Evolutionary conservation across 2,329 filamentous ascomycete genomes (phyloP).

Genomic region (Trichoderma koningiopsis): DNA sequence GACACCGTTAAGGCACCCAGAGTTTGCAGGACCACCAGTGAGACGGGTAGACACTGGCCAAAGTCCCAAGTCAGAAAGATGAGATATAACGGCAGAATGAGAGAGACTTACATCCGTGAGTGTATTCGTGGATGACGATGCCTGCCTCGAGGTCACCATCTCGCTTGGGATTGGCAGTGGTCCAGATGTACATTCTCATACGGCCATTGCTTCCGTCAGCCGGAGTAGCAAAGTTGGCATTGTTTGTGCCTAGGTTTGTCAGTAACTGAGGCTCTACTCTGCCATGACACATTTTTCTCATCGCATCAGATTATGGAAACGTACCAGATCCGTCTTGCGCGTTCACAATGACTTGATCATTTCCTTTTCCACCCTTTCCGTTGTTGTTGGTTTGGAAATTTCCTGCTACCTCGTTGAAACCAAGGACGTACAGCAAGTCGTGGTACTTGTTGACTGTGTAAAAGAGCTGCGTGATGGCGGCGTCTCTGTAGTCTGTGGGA

Average conservation of each 20-base stretch:
- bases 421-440: conserved; percentile 59
- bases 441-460: conserved; percentile 63
- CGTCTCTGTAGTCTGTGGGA: conserved; percentile 51
- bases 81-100: background rate
- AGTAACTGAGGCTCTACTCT: no score
- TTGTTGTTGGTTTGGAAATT: conserved; percentile 64
- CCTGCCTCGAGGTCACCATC: conserved; percentile 62
- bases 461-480: conserved; percentile 61
- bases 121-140: conserved; percentile 63
- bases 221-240: conserved; percentile 60
- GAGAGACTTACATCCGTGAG: conserved; percentile 47
- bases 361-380: conserved; percentile 52
- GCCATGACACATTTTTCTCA: no score
- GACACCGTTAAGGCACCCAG: conserved; percentile 47
- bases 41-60: conserved; percentile 56
- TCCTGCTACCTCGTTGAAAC: conserved; percentile 59
- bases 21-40: conserved; percentile 60
- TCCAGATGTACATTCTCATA: conserved; percentile 64
- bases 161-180: conserved; percentile 47
- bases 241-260: conserved; percentile 47
- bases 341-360: conserved; percentile 58
- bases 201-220: conserved; percentile 53
- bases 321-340: conserved; percentile 53
- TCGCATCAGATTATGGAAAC: no score
- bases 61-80: conserved; percentile 16